Evolutionary conservation across 1,284 basidiomycete species (phyloP).

Genomic region (Prillingera fragicola): DNA sequence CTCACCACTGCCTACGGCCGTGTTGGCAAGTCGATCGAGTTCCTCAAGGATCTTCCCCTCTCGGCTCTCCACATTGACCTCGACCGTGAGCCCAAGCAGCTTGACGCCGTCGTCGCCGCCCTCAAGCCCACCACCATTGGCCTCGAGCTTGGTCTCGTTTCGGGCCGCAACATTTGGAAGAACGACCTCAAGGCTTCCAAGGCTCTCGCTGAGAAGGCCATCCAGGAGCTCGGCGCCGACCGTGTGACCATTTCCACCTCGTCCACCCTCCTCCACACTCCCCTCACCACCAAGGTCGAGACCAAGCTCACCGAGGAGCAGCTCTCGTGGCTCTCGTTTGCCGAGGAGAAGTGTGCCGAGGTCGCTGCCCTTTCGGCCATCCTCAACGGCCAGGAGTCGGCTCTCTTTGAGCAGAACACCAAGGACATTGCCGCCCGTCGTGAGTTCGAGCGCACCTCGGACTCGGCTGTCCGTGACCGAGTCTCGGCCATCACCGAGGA

Average conservation of each 20-base stretch:
- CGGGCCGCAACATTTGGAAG: conserved; percentile 99
- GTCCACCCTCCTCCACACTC: conserved; percentile 96
- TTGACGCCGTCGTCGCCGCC: conserved; percentile 75
- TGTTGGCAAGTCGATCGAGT: conserved; percentile 85
- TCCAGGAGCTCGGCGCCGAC: conserved; percentile 71
- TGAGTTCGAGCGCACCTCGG: conserved; percentile 89
- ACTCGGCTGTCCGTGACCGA: conserved; percentile 92
- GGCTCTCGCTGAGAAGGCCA: conserved; percentile 77
- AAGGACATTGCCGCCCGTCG: conserved; percentile 90
- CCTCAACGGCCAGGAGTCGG: conserved; percentile 70
- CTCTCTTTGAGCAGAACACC: conserved; percentile 80
- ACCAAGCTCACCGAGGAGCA: conserved; percentile 84
- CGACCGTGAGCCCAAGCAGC: conserved; percentile 84
- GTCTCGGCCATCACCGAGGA: conserved; percentile 86
- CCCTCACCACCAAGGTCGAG: conserved; percentile 90
- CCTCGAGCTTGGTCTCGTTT: conserved; percentile 93
- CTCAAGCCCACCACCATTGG: conserved; percentile 74
- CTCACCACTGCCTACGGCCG: conserved; percentile 96
- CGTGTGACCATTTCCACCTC: conserved; percentile 93
- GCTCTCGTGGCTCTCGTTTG: conserved; percentile 99
- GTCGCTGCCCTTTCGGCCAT: conserved; percentile 80
- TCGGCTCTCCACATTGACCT: conserved; percentile 95
- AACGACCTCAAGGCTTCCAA: conserved; percentile 83
- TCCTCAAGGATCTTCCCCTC: conserved; percentile 86
- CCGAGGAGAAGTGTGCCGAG: conserved; percentile 91